phyloP scores from a whole-genome alignment of 2,329 filamentous ascomycete genomes.

The Paracamarosporium sp. region DNA sequence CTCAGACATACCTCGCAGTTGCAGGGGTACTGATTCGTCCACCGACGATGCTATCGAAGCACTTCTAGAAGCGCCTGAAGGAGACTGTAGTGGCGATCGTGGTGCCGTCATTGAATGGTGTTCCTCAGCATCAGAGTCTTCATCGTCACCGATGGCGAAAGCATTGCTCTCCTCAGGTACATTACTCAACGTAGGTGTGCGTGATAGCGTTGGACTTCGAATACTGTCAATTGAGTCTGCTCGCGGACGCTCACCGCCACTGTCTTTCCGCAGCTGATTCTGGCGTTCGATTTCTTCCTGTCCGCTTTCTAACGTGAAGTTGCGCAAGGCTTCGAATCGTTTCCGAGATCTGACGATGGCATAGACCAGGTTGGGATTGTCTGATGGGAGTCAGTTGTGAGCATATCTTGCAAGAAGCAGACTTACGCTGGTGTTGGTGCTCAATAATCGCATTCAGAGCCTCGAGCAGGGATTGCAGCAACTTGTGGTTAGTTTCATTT shows the following conservation, averaged over 20 bases:
- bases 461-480: constrained; percentile 83
- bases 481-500: constrained; percentile 86
- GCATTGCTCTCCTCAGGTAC: constrained; percentile 80
- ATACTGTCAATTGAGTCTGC: constrained; percentile 73
- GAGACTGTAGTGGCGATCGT: constrained; percentile 38
- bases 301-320: constrained; percentile 90
- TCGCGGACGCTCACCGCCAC: constrained; percentile 43
- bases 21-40: constrained; percentile 81
- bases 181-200: constrained; percentile 65
- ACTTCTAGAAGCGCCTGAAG: constrained; percentile 59
- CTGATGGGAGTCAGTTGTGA: constrained; percentile 50
- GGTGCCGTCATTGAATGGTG: constrained; percentile 47
- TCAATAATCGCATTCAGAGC: constrained; percentile 90
- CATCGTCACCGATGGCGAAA: constrained; percentile 82
- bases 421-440: constrained; percentile 79
- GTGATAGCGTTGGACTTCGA: constrained; percentile 66
- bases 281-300: constrained; percentile 89
- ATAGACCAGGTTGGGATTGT: constrained; percentile 82
- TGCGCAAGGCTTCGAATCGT: constrained; percentile 81
- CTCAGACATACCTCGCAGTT: constrained; percentile 92
- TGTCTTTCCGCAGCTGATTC: constrained; percentile 72
- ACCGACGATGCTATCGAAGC: constrained; percentile 72
- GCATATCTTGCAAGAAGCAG: not conserved
- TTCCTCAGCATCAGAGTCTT: constrained; percentile 69
- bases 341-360: constrained; percentile 80